Conservation (phyloP, 2,329 filamentous ascomycete genomes). For the Colletotrichum musicola region DNA sequence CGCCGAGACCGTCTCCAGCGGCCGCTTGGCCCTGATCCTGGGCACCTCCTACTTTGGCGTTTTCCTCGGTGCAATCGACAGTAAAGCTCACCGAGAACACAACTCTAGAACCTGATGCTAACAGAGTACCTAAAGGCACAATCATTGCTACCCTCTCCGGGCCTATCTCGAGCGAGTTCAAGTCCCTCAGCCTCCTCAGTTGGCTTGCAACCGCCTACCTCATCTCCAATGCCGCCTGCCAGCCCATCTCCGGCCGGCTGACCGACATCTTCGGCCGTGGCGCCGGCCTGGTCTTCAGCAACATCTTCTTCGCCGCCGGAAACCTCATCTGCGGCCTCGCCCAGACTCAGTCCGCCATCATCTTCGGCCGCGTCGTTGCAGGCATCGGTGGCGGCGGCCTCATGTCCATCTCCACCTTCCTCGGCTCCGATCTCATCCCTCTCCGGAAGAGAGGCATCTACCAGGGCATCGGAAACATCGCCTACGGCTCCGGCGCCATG, state of each 20-base stretch:
- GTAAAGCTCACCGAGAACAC: slow-evolving; percentile 52
- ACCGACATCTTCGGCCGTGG: slow-evolving; percentile 91
- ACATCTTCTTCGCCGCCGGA: slow-evolving; percentile 82
- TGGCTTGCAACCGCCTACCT: slow-evolving; percentile 92
- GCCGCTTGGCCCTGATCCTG: slow-evolving; percentile 66
- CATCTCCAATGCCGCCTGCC: slow-evolving; percentile 87
- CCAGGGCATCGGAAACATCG: slow-evolving; percentile 88
- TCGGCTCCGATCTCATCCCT: slow-evolving; percentile 79
- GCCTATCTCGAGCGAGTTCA: slow-evolving; percentile 86
- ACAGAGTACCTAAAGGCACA: neutral
- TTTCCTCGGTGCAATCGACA: slow-evolving; percentile 76
- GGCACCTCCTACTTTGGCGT: slow-evolving; percentile 69
- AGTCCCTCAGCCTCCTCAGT: slow-evolving; percentile 83
- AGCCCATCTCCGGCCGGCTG: slow-evolving; percentile 85
- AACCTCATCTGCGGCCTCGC: slow-evolving; percentile 88
- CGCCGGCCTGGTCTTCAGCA: slow-evolving; percentile 82
- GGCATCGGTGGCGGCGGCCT: slow-evolving; percentile 86
- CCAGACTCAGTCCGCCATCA: slow-evolving; percentile 74
- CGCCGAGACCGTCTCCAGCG: slow-evolving; percentile 61
- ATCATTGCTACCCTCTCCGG: slow-evolving; percentile 86
- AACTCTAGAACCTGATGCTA: neutral
- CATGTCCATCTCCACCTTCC: slow-evolving; percentile 80
- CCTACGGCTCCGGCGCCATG: slow-evolving; percentile 83
- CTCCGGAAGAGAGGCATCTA: slow-evolving; percentile 81
- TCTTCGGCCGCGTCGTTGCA: slow-evolving; percentile 82